Conservation (phyloP, 2,329 filamentous ascomycete genomes). For the Celoporthe dispersa region DNA sequence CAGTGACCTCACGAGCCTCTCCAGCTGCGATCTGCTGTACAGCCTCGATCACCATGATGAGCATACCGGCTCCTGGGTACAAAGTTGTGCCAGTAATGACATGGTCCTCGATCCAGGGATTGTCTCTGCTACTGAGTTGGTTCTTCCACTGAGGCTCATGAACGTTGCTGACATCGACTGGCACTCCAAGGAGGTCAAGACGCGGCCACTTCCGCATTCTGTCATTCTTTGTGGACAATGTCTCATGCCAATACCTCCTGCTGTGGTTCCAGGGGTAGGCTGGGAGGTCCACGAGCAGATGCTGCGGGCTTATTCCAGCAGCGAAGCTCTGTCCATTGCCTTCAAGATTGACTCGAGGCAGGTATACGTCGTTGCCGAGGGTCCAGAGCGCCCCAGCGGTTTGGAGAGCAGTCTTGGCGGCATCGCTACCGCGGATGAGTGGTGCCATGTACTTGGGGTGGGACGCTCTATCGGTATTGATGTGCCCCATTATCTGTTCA, state of each 20-base stretch:
- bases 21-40: conserved; percentile 29
- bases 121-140: conserved; percentile 31
- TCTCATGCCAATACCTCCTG: conserved; percentile 36
- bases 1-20: background rate
- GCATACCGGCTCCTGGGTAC: conserved; percentile 39
- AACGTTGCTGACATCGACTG: conserved; percentile 32
- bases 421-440: background rate
- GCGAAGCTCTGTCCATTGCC: background rate
- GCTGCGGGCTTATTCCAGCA: conserved; percentile 7
- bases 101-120: conserved; percentile 38
- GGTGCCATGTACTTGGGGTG: background rate
- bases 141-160: conserved; percentile 37
- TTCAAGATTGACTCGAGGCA: background rate
- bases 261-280: conserved; percentile 36
- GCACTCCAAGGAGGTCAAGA: conserved; percentile 34
- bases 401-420: background rate
- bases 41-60: conserved; percentile 37
- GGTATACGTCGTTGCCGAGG: background rate
- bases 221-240: conserved; percentile 28
- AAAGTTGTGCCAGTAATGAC: conserved; percentile 35
- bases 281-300: conserved; percentile 32
- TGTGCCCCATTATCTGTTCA: background rate
- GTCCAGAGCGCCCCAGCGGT: conserved; percentile 6
- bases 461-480: background rate
- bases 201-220: background rate